Conservation (phyloP, 345 rosid species). For the Euphorbia tirucalli region DNA sequence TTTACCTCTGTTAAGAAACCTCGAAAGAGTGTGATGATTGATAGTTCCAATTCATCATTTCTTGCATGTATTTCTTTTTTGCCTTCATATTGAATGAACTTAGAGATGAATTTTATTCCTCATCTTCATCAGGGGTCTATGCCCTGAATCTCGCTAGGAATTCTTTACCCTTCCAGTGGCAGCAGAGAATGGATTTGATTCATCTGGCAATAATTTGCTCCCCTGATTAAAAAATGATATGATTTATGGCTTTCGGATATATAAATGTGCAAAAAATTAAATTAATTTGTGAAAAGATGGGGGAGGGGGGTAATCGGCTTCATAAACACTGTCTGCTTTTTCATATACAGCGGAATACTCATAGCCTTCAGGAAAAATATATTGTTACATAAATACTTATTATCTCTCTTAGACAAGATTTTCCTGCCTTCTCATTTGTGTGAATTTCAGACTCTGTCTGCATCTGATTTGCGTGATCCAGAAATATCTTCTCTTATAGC, state of each 20-base stretch:
- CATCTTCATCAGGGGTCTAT: not conserved
- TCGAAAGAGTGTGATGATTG: not conserved
- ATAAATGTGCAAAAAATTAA: not conserved
- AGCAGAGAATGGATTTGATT: not conserved
- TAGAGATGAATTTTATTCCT: not conserved
- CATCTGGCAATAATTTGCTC: not conserved
- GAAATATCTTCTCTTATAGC: slow-evolving; percentile 28
- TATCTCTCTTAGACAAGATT: not conserved
- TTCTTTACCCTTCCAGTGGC: not conserved
- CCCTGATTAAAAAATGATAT: no score
- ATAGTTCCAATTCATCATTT: not conserved
- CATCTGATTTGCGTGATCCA: slow-evolving; percentile 31
- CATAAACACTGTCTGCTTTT: not conserved
- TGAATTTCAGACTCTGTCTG: slow-evolving; percentile 28
- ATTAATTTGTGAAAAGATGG: not conserved
- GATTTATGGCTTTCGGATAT: not conserved
- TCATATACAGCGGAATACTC: not conserved
- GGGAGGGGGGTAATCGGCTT: not conserved
- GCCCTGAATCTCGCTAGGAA: not conserved
- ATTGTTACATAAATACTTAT: not conserved
- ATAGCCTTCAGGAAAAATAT: no score
- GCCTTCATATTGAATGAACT: not conserved
- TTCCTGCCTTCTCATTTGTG: not conserved
- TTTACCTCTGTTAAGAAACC: not conserved
- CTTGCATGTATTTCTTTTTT: not conserved